phyloP scores from a whole-genome alignment of 371 early-diverging fungal genomes.

The Mucor velutinosus region DNA sequence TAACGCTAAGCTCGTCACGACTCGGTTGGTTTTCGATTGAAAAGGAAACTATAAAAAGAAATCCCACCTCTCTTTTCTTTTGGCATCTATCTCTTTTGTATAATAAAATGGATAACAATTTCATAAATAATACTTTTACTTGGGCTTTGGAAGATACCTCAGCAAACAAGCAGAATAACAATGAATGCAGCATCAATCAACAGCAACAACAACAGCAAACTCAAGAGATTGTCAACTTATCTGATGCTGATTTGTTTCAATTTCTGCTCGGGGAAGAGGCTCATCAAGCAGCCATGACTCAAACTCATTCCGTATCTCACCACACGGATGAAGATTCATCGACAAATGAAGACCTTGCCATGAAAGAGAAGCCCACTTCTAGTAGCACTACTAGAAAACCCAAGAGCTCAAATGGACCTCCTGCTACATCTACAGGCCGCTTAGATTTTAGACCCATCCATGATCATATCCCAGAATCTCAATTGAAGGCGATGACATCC shows the following conservation, averaged over 20 bases:
- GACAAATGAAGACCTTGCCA: background rate
- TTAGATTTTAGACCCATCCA: conserved; percentile 25
- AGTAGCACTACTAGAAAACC: background rate
- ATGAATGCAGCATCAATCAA: background rate
- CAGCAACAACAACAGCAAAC: background rate
- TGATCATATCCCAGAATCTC: conserved; percentile 31
- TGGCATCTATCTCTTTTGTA: background rate
- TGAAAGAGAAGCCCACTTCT: background rate
- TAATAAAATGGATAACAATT: conserved; percentile 2
- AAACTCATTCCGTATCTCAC: background rate
- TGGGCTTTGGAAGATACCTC: conserved; percentile 8
- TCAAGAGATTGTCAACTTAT: background rate
- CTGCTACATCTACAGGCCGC: conserved; percentile 17
- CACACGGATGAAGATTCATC: conserved; percentile 9
- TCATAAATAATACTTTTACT: conserved; percentile 8
- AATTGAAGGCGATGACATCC: conserved; percentile 67
- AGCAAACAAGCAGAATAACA: background rate
- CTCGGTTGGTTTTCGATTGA: background rate
- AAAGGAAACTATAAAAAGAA: background rate
- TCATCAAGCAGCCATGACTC: conserved; percentile 6
- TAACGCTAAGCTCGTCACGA: background rate
- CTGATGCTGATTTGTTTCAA: conserved; percentile 21
- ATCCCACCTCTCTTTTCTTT: background rate
- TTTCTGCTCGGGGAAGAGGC: conserved; percentile 15
- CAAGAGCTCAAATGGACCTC: background rate